Evolutionary conservation across 169 alveolate genomes (phyloP).

Genomic region (Amoebophrya sp.): DNA sequence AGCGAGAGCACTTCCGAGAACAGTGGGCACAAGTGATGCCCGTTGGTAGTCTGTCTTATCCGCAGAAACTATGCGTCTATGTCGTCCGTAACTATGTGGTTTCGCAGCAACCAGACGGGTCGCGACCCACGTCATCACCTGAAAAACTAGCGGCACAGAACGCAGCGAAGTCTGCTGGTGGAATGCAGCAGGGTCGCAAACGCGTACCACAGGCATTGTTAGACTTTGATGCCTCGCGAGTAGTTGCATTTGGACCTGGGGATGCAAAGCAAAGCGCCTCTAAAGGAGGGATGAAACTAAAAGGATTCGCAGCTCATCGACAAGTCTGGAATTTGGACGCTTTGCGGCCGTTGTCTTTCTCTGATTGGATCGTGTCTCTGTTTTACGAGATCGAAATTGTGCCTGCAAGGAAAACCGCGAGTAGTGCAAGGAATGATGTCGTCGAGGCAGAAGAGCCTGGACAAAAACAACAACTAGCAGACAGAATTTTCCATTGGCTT

Average conservation of each 20-base stretch:
- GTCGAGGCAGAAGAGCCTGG: too few relatives aligned
- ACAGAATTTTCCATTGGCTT: too few relatives aligned
- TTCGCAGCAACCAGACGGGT: neutral
- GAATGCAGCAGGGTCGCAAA: too few relatives aligned
- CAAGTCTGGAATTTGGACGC: neutral
- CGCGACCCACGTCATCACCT: neutral
- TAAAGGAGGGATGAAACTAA: too few relatives aligned
- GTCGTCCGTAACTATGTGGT: neutral
- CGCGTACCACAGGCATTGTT: too few relatives aligned
- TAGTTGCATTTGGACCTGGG: neutral
- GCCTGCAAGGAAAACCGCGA: too few relatives aligned
- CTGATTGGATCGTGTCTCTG: neutral
- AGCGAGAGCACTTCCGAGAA: neutral
- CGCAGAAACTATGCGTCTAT: neutral
- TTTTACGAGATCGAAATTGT: neutral
- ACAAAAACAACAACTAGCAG: too few relatives aligned
- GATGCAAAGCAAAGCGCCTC: neutral
- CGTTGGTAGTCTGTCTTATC: neutral
- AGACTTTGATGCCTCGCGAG: neutral
- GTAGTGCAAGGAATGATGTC: too few relatives aligned
- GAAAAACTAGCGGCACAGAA: too few relatives aligned
- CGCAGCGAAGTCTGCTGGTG: too few relatives aligned
- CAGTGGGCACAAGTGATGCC: neutral
- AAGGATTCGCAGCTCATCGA: constrained; percentile 1
- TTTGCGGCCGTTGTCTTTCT: neutral